Percentiles rank a stretch among this genome's conserved stretches.
These are phyloP conservation scores for Lecanicillium sp. DNA, from an alignment of 2,329 filamentous ascomycete genomes.

Conservation along the genomic window DNA sequence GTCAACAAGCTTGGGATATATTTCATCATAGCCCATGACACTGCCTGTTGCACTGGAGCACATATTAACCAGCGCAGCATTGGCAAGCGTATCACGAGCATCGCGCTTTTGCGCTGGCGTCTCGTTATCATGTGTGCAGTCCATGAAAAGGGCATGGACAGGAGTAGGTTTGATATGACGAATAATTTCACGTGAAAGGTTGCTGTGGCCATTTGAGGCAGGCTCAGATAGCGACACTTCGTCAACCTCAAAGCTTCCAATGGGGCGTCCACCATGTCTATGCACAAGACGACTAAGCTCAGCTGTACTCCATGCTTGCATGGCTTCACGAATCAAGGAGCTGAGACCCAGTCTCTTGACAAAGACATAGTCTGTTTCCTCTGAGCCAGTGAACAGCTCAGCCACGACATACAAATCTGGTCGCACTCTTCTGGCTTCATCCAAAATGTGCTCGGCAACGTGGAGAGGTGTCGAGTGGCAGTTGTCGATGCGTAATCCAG, in stretches of 20 bases:
- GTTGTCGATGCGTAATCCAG: conserved; percentile 94
- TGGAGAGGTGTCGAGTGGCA: conserved; percentile 93
- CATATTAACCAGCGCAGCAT: conserved; percentile 91
- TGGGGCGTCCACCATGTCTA: conserved; percentile 84
- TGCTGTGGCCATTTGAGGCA: conserved; percentile 19
- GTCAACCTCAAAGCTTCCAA: conserved; percentile 95
- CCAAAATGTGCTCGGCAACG: conserved; percentile 89
- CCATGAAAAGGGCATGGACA: conserved; percentile 94
- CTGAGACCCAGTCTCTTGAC: conserved; percentile 88
- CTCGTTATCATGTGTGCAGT: conserved; percentile 98
- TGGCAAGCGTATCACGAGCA: conserved; percentile 86
- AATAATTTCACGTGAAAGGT: conserved; percentile 53
- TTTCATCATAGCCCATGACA: conserved; percentile 96
- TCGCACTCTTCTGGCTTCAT: conserved; percentile 81
- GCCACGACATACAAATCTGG: conserved; percentile 88
- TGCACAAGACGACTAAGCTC: conserved; percentile 92
- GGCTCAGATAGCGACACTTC: conserved; percentile 58
- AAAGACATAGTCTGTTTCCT: conserved; percentile 93
- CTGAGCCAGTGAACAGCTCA: conserved; percentile 90
- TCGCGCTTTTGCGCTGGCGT: conserved; percentile 91
- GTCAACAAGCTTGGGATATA: conserved; percentile 90
- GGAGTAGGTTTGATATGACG: conserved; percentile 79
- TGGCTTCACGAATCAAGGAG: conserved; percentile 88
- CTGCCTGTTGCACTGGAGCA: conserved; percentile 90
- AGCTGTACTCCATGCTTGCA: conserved; percentile 95